A percentile compares a stretch with the other conserved stretches of the same genome.
phyloP scores from a whole-genome alignment of 163 green algal genomes.

The Scenedesmus sp. region DNA sequence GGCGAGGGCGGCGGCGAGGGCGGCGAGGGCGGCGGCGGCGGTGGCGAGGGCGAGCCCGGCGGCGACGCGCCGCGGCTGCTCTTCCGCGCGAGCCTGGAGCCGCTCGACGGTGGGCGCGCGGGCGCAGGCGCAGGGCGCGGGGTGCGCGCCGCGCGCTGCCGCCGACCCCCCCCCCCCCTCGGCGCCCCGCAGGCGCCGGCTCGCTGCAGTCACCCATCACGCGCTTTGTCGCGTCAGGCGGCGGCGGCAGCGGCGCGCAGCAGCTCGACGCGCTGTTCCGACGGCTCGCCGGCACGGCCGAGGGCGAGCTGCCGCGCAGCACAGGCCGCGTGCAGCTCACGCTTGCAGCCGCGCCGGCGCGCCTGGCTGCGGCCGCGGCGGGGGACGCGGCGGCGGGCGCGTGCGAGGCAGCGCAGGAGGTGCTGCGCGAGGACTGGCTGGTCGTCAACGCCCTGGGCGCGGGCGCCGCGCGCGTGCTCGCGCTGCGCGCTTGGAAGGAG shows the following conservation, averaged over 20 bases:
- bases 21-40: neutral
- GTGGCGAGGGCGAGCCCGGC: neutral
- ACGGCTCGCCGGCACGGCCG: constrained; percentile 40
- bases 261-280: constrained; percentile 52
- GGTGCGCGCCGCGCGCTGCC: neutral
- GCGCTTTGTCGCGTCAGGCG: constrained; percentile 38
- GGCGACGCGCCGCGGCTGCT: constrained; percentile 34
- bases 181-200: constrained; percentile 8
- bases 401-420: neutral
- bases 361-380: neutral
- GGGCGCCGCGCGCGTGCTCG: constrained; percentile 49
- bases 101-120: neutral
- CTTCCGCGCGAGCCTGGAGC: constrained; percentile 22
- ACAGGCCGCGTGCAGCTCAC: constrained; percentile 41
- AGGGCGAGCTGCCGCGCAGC: constrained; percentile 43
- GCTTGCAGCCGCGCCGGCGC: neutral
- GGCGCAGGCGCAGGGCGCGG: no score
- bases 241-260: constrained; percentile 36
- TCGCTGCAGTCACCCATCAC: constrained; percentile 50
- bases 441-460: constrained; percentile 36
- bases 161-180: neutral
- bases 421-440: constrained; percentile 29
- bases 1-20: neutral
- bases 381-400: neutral
- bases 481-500: constrained; percentile 50